These are phyloP conservation scores for Epichloe brachyelytri DNA, from an alignment of 2,329 filamentous ascomycete genomes.

Conservation along the genomic window DNA sequence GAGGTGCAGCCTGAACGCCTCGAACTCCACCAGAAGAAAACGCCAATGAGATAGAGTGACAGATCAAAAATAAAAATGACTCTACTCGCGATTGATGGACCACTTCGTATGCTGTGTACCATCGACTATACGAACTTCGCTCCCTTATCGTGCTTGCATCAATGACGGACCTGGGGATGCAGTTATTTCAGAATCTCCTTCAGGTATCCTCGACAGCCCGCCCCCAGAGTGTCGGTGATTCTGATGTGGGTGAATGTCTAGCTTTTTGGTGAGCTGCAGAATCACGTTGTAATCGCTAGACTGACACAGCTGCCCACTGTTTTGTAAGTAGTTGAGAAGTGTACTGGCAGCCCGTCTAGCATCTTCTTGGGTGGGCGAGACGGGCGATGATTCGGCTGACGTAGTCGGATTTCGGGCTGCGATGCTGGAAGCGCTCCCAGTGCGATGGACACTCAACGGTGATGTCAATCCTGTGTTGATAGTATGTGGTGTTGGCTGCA, in stretches of 20 bases:
- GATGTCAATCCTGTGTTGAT: constrained; percentile 32
- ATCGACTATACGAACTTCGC: background rate
- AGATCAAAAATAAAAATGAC: background rate
- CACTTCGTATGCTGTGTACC: no score
- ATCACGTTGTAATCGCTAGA: constrained; percentile 67
- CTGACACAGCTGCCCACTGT: constrained; percentile 51
- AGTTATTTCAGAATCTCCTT: constrained; percentile 40
- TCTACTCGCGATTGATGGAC: no score
- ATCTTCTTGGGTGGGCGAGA: constrained; percentile 70
- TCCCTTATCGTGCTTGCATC: constrained; percentile 18
- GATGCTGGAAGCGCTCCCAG: constrained; percentile 24
- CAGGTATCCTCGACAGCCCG: constrained; percentile 41
- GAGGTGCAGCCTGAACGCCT: background rate
- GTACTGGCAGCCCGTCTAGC: constrained; percentile 70
- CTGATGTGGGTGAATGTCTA: constrained; percentile 51
- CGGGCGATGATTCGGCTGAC: constrained; percentile 41
- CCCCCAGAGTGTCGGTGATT: constrained; percentile 25
- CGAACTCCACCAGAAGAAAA: background rate
- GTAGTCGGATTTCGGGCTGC: constrained; percentile 13
- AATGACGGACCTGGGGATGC: constrained; percentile 12
- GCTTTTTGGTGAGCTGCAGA: constrained; percentile 73
- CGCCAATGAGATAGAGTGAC: background rate
- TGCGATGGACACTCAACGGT: constrained; percentile 21
- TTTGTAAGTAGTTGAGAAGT: constrained; percentile 69
- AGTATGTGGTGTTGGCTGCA: constrained; percentile 27